Evolutionary conservation across 768 basidiomycete genomes (phyloP).

Genomic region (Chlorophyllum brunneum): DNA sequence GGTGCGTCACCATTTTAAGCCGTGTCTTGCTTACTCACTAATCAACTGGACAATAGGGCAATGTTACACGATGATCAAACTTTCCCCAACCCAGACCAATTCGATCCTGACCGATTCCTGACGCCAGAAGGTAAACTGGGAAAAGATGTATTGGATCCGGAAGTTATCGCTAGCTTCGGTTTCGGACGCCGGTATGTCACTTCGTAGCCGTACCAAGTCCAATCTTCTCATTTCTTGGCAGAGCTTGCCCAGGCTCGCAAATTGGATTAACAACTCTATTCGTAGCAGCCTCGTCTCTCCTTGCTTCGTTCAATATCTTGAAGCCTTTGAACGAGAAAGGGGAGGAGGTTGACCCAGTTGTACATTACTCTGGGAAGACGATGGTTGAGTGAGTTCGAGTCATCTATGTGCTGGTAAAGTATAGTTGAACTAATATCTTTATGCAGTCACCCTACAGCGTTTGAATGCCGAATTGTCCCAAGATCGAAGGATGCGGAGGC

Average conservation of each 20-base stretch:
- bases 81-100: conserved; percentile 20
- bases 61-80: conserved; percentile 21
- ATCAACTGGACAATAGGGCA: conserved; percentile 15
- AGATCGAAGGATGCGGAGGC: neutral
- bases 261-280: conserved; percentile 17
- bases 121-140: conserved; percentile 12
- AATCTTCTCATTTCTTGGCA: neutral
- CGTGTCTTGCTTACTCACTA: neutral
- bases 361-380: conserved; percentile 3
- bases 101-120: conserved; percentile 25
- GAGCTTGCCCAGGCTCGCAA: conserved; percentile 24
- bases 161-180: conserved; percentile 17
- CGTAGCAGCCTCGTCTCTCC: conserved; percentile 18
- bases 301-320: conserved; percentile 17
- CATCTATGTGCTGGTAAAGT: neutral
- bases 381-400: neutral
- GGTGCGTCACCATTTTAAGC: too few relatives aligned
- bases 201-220: too few relatives aligned
- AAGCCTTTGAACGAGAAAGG: conserved; percentile 19
- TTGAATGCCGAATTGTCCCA: neutral
- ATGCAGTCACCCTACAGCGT: conserved; percentile 5
- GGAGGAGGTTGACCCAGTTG: conserved; percentile 9
- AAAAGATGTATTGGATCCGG: conserved; percentile 17
- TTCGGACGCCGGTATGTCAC: conserved; percentile 21
- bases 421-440: neutral